Evolutionary conservation across 768 basidiomycete genomes (phyloP).

Genomic region (Coprinellus micaceus): DNA sequence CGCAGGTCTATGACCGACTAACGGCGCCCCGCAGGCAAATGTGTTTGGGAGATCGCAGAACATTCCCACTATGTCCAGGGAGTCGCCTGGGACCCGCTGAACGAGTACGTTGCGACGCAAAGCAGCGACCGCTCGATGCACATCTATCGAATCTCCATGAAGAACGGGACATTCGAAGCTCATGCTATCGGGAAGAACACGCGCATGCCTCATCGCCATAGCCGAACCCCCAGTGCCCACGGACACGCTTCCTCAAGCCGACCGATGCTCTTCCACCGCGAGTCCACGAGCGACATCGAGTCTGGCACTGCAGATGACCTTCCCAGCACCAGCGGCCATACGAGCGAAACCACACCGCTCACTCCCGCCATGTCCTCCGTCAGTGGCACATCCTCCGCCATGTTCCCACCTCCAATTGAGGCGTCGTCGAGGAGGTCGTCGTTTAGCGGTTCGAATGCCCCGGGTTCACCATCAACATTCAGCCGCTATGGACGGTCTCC

Average conservation of each 20-base stretch:
- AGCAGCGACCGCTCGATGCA: conserved; percentile 96
- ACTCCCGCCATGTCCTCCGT: conserved; percentile 69
- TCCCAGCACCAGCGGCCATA: conserved; percentile 36
- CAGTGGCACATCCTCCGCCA: conserved; percentile 59
- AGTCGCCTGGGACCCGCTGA: conserved; percentile 97
- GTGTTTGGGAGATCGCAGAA: conserved; percentile 86
- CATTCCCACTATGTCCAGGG: conserved; percentile 98
- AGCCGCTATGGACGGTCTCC: conserved; percentile 75
- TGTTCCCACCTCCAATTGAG: conserved; percentile 70
- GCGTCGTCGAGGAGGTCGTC: conserved; percentile 58
- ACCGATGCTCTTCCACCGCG: conserved; percentile 57
- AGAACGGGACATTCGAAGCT: conserved; percentile 80
- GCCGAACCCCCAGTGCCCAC: conserved; percentile 64
- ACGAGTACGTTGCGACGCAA: conserved; percentile 96
- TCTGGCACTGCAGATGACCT: conserved; percentile 41
- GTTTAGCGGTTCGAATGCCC: conserved; percentile 80
- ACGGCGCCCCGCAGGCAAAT: conserved; percentile 55
- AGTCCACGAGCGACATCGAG: conserved; percentile 70
- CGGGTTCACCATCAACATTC: conserved; percentile 65
- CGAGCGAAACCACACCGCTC: conserved; percentile 38
- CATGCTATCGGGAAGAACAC: conserved; percentile 90
- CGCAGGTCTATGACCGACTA: conserved; percentile 6
- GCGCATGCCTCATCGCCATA: conserved; percentile 67
- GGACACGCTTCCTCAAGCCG: conserved; percentile 37
- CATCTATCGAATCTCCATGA: conserved; percentile 79